These are phyloP conservation scores for Ceratobasidium theobromae DNA, from an alignment of 1,284 basidiomycete genomes.

Conservation along the genomic window DNA sequence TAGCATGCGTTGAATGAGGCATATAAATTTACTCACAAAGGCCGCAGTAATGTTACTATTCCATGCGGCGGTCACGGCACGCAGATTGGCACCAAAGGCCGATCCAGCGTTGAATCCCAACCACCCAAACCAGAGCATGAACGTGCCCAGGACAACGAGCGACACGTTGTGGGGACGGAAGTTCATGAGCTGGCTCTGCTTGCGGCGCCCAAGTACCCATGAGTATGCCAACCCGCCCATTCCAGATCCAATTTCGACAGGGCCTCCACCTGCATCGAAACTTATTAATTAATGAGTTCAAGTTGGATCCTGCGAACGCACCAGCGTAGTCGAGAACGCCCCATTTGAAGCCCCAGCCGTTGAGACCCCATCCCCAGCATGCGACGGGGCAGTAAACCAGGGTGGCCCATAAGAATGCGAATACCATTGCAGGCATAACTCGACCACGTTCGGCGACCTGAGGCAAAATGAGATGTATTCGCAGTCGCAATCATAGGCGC, in stretches of 20 bases:
- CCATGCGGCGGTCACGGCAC: slow-evolving; percentile 84
- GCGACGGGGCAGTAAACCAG: slow-evolving; percentile 81
- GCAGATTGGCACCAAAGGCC: slow-evolving; percentile 87
- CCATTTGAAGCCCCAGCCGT: slow-evolving; percentile 89
- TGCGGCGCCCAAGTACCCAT: slow-evolving; percentile 74
- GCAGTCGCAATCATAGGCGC: slow-evolving; percentile 33
- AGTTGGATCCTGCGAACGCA: slow-evolving; percentile 38
- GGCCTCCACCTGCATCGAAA: slow-evolving; percentile 70
- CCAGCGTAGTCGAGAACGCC: slow-evolving; percentile 87
- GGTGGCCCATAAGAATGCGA: slow-evolving; percentile 85
- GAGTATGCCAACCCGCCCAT: slow-evolving; percentile 85
- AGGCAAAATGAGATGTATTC: slow-evolving; percentile 50
- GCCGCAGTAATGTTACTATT: slow-evolving; percentile 83
- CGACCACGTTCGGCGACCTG: slow-evolving; percentile 85
- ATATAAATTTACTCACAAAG: slow-evolving; percentile 58
- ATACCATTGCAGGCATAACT: slow-evolving; percentile 83
- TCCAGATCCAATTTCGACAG: slow-evolving; percentile 91
- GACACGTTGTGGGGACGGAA: slow-evolving; percentile 94
- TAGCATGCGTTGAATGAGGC: slow-evolving; percentile 70
- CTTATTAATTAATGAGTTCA: neutral
- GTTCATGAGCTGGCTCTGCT: slow-evolving; percentile 79
- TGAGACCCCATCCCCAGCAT: slow-evolving; percentile 72
- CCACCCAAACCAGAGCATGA: slow-evolving; percentile 89
- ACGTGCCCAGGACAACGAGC: slow-evolving; percentile 83
- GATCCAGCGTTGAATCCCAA: slow-evolving; percentile 58